These are phyloP conservation scores for Cytospora mali DNA, from an alignment of 2,329 filamentous ascomycete species.

Conservation along the genomic window DNA sequence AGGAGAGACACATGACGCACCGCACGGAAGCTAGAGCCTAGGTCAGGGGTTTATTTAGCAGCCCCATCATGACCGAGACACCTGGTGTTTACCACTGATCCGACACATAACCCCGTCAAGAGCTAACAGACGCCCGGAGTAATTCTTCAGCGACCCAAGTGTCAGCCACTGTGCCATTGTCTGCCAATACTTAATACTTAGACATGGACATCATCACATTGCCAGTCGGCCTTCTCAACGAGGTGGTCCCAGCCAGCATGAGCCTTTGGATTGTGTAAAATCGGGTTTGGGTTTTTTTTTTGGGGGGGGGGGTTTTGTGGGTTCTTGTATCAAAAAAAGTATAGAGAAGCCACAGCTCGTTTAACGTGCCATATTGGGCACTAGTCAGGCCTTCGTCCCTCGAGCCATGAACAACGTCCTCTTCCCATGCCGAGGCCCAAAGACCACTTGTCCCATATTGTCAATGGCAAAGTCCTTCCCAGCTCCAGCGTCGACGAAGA, in stretches of 20 bases:
- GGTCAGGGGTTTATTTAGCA: neutral
- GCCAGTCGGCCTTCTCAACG: no score
- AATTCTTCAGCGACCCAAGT: no score
- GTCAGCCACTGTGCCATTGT: no score
- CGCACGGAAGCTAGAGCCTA: neutral
- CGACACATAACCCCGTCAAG: neutral
- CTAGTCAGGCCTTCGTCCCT: constrained; percentile 45
- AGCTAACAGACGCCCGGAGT: no score
- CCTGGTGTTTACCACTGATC: neutral
- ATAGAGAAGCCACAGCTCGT: neutral
- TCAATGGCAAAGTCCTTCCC: constrained; percentile 59
- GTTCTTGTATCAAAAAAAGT: no score
- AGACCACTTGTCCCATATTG: constrained; percentile 41
- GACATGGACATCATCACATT: no score
- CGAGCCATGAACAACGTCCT: constrained; percentile 54
- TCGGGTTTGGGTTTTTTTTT: no score
- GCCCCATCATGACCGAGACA: neutral
- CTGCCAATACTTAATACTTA: no score
- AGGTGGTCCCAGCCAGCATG: no score
- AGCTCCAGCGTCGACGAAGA: constrained; percentile 67
- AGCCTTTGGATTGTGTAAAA: no score
- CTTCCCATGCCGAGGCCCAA: constrained; percentile 35
- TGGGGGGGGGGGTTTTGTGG: no score
- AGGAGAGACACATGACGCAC: no score
- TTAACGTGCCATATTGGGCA: neutral